phyloP scores from a whole-genome alignment of 208 protist species.

The Leishmania amazonensis region DNA sequence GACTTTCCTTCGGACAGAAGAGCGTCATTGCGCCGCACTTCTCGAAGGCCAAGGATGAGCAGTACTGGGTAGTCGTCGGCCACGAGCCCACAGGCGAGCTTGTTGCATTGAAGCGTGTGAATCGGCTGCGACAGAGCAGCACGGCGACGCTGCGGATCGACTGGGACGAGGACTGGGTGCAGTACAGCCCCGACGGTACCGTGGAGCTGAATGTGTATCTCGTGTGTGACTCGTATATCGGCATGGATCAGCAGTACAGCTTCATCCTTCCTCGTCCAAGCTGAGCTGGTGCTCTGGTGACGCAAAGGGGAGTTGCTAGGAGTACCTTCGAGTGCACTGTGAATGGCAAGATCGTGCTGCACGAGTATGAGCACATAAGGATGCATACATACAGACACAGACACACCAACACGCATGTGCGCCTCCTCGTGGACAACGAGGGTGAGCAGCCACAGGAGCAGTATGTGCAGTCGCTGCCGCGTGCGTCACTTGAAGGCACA shows the following conservation, averaged over 20 bases:
- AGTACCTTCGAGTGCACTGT: not conserved
- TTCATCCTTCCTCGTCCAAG: constrained; percentile 59
- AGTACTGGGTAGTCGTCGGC: constrained; percentile 92
- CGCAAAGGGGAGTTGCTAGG: not conserved
- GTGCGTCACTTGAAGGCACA: not conserved
- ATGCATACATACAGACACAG: not conserved
- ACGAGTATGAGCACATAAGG: not conserved
- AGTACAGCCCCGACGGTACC: constrained; percentile 26
- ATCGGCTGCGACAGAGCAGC: constrained; percentile 56
- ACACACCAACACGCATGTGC: not conserved
- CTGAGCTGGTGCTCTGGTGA: not conserved
- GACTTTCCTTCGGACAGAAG: constrained; percentile 54
- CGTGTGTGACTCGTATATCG: constrained; percentile 92
- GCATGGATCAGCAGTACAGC: constrained; percentile 89
- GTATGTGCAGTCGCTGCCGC: not conserved
- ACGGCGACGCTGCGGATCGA: constrained; percentile 73
- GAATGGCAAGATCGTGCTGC: not conserved
- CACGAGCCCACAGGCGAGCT: constrained; percentile 88
- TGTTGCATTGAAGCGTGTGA: constrained; percentile 92
- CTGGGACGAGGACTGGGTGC: constrained; percentile 88
- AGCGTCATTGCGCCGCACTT: constrained; percentile 86
- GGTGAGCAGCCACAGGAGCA: not conserved
- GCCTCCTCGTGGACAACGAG: not conserved
- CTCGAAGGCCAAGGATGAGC: constrained; percentile 91
- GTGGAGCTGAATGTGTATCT: constrained; percentile 80